Evolutionary conservation across 805 yeast species (phyloP), one percentile per base, ranked within the genome.

Genomic region (Myxozyma vanderwaltii): DNA sequence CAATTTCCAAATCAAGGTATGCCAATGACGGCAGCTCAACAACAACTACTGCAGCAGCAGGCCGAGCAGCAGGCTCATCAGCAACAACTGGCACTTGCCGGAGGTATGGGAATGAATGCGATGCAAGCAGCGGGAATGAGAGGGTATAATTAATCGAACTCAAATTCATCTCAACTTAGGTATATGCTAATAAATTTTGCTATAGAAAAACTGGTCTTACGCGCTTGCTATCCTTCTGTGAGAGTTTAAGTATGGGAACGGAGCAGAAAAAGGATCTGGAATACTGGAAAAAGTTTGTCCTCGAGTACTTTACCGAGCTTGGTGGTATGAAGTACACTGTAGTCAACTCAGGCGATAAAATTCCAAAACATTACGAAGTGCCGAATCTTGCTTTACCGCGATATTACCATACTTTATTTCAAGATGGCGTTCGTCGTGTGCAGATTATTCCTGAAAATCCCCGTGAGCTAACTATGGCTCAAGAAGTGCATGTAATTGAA

Each of bases 341-440:
- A 40, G 58, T 54, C 35, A 77, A 78, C 58, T 74, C 76, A 47
- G 77, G 76, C 12, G 72, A 73, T 27, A 62, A 63, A 43, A 86
- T 80, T 43, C 73, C 77, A 8, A 73, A 83, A 58, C 85, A 80
- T 64, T 88, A 84, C 70, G 91, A 85, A 59, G 79, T 90, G 23
- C 81, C 84, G 10, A 79, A 81, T 6, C 77, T 82, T 3, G 80
- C 89, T 10, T 79, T 89, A n/a, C 87, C 94, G 0, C 73, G 85
- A 45, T 83, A 82, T 64, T 81, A 82, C 64, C 79, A 75, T 60
- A 79, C 83, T 1, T 78, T 78, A 56, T 79, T 82, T 33, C 76
- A 79, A 44, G 74, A 81, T 1, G 84, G 85, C 4, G 81, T 84
- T 4, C 74, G 76, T 1, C 73, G 80, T 43, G 76, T 84, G 36